Evolutionary conservation across 768 basidiomycete species (phyloP), one percentile per base, ranked within the genome.

Genomic region (Pleurotus giganteus): DNA sequence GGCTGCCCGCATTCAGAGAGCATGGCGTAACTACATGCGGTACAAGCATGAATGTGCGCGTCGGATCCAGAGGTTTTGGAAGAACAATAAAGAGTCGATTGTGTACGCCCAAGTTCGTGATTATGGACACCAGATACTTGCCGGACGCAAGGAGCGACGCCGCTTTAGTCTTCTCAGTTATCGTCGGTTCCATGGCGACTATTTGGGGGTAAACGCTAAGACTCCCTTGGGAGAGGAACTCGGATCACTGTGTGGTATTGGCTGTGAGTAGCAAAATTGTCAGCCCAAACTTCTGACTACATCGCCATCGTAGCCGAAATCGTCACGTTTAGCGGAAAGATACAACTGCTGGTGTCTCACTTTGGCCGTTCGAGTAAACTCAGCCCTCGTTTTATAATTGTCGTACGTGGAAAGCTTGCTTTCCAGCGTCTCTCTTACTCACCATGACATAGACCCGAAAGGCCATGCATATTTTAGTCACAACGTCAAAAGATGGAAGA

Each of bases 61-160:
- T 29, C 88, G 94, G 51, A 98, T 99, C 52, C 97, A 98, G 67
- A 78, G 95, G 53, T 98, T 98, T 81, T 99, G 97, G 97, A 92
- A 88, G 77, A 93, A 93, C 71, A 98, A 98, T 78, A 98, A 98
- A 69, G 94, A 98, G 66, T 80, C 82, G 15, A 80, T 98, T 46
- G 91, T 84, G 24, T 98, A 94, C 66, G 87, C 90, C 15, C 86
- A 97, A 65, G 77, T 89, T 54, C 82, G 97, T n/a, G 94, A 97
- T 60, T 91, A 96, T 58, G 95, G 97, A 0, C 96, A 99, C 64
- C 86, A 96, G 65, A 75, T 98, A 15, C 80, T 98, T 3, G 95
- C 86, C 3, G 84, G 89, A 4, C 78, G 96, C 59, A 99, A 98
- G 73, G 97, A 99, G 73, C 80, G 97, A 37, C 77, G 97, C 53